Conservation (phyloP, 371 early-diverging fungal species). For the Mucor circinelloides region DNA sequence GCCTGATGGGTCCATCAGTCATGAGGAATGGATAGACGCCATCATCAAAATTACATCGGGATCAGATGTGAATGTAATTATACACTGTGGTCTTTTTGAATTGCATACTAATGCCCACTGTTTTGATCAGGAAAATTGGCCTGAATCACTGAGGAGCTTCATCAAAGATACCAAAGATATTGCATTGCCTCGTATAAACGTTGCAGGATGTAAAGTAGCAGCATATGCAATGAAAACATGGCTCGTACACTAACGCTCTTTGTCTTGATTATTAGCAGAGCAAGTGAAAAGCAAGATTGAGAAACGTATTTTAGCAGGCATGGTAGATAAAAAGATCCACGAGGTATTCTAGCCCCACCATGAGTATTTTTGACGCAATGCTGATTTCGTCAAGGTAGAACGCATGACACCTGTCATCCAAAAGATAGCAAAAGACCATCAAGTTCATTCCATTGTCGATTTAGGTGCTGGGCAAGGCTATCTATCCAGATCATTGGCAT, state of each 20-base stretch:
- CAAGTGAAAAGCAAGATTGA: slow-evolving; percentile 17
- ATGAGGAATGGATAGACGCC: slow-evolving; percentile 19
- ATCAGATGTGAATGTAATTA: slow-evolving; percentile 16
- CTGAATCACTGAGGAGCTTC: slow-evolving; percentile 19
- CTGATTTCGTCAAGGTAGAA: slow-evolving; percentile 45
- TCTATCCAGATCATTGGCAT: slow-evolving; percentile 74
- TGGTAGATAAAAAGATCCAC: slow-evolving; percentile 75
- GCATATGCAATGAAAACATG: neutral
- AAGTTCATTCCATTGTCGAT: slow-evolving; percentile 58
- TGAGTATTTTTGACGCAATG: neutral
- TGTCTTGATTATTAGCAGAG: neutral
- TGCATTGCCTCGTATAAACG: slow-evolving; percentile 22
- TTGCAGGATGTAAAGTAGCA: slow-evolving; percentile 12
- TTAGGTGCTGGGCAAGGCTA: slow-evolving; percentile 82
- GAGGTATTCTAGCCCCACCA: slow-evolving; percentile 35
- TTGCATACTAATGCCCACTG: neutral
- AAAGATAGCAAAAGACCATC: slow-evolving; percentile 43
- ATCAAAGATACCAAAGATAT: slow-evolving; percentile 24
- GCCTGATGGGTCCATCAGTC: neutral
- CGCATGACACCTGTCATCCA: slow-evolving; percentile 62
- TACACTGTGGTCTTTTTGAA: neutral
- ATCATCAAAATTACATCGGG: slow-evolving; percentile 27
- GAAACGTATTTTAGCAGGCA: slow-evolving; percentile 56
- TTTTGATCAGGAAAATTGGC: slow-evolving; percentile 27
- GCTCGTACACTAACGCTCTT: neutral